Base-by-base conservation (phyloP, 306 rosid genomes). In the Vigna reflexopilosa region DNA sequence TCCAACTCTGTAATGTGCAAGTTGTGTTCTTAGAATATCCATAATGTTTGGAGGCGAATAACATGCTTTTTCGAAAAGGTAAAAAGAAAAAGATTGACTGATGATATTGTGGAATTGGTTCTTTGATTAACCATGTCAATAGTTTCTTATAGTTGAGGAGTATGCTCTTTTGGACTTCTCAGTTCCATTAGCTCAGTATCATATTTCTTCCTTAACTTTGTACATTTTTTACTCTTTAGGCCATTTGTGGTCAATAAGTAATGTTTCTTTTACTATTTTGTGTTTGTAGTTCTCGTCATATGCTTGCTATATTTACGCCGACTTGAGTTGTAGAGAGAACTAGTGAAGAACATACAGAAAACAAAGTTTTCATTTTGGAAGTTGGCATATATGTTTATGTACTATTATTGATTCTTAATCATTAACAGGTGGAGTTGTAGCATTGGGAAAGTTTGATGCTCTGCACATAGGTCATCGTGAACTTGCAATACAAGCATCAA, bases 381-480 rank as follows among this genome's bases (percentile, higher is more conserved):
- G 69, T 30, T 80, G 22, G 44, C 19, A 20, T 56, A 44, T 45
- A 44, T 11, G 59, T 40, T 4, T 54, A 10, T 30, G 20, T 6
- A 61, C 32, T 78, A 42, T 32, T 19, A 38, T 65, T n/a, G 76
- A 71, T 48, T 70, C 50, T 55, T 81, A 64, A 24, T 83, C 45
- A 66, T 79, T 68, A 48, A 36, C 80, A 95, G 99, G 98, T 54
- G 99, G 99, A 83, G 68, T 95, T 74, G 99, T 91, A 50, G 94
- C 99, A 20, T 76, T 95, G 85, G 99, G 99, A 73, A 95, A 95
- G 89, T 95, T 91, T 81, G 99, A 95, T 81, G 98, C 98, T 72
- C 88, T 93, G 77, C 99, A 95, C 63, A 77, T 91, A 62, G 99
- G 99, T 45, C 99, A 95, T 78, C 90, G 99, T 32, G 99, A 93